Percentiles rank a stretch among this genome's conserved stretches.
Evolutionary conservation across 2,329 filamentous ascomycete species (phyloP).

Genomic region (Pestalotiopsis fici): DNA sequence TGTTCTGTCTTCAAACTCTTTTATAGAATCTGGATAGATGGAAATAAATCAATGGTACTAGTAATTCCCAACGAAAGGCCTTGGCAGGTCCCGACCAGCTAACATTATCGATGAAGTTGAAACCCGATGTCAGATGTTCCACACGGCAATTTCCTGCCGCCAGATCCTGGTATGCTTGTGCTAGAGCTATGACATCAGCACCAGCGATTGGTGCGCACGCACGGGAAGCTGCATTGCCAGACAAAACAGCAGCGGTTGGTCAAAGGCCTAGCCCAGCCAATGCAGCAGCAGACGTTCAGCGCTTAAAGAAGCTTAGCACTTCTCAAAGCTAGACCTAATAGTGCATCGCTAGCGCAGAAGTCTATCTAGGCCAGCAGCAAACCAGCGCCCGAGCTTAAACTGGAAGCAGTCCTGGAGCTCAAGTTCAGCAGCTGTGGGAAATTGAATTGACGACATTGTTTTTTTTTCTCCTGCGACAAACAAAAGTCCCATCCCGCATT

Average conservation of each 20-base stretch:
- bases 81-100: not conserved
- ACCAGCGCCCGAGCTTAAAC: not conserved
- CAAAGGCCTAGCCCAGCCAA: not conserved
- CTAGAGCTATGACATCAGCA: not conserved
- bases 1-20: too few species aligned
- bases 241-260: not conserved
- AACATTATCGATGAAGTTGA: not conserved
- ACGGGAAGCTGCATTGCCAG: not conserved
- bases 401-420: not conserved
- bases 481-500: not conserved
- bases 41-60: too few species aligned
- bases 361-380: not conserved
- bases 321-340: not conserved
- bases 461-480: not conserved
- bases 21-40: too few species aligned
- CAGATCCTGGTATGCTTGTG: not conserved
- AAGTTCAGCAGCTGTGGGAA: not conserved
- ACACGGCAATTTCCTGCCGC: not conserved
- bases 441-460: not conserved
- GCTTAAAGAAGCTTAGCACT: not conserved
- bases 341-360: not conserved
- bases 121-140: not conserved
- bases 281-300: not conserved
- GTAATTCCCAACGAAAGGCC: not conserved
- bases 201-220: not conserved